phyloP scores from a whole-genome alignment of 805 yeast genomes.

The Metschnikowia reukaufii region DNA sequence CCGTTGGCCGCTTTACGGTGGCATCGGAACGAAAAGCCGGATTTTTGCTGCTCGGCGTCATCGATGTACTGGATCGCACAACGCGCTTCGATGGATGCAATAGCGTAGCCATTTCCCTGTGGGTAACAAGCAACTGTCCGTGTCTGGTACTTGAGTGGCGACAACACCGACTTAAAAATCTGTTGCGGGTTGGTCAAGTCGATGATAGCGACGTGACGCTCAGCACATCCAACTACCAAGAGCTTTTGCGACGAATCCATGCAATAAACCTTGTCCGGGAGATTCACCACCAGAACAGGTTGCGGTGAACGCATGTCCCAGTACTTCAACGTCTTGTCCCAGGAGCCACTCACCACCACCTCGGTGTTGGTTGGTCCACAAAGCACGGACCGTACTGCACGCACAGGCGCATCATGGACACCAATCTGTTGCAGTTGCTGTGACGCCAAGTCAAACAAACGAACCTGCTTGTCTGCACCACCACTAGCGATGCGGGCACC shows the following conservation, averaged over 20 bases:
- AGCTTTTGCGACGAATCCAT: constrained; percentile 83
- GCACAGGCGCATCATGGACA: constrained; percentile 78
- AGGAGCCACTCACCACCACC: constrained; percentile 87
- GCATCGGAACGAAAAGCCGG: constrained; percentile 90
- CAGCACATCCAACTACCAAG: constrained; percentile 93
- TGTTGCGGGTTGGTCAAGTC: constrained; percentile 81
- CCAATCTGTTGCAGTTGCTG: constrained; percentile 87
- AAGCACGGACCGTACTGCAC: constrained; percentile 69
- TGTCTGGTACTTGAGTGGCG: constrained; percentile 90
- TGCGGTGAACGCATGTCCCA: constrained; percentile 91
- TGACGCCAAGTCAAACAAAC: constrained; percentile 74
- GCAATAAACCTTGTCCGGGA: constrained; percentile 89
- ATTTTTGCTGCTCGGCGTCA: constrained; percentile 68
- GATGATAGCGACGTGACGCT: constrained; percentile 72
- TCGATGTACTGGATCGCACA: constrained; percentile 93
- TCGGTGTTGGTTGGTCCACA: constrained; percentile 83
- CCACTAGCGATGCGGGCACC: constrained; percentile 87
- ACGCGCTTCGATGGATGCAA: constrained; percentile 93
- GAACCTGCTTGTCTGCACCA: constrained; percentile 87
- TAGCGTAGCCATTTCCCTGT: constrained; percentile 88
- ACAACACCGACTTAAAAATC: constrained; percentile 67
- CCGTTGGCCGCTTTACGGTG: constrained; percentile 69
- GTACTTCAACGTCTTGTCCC: constrained; percentile 93
- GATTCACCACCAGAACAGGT: constrained; percentile 74
- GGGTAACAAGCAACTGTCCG: constrained; percentile 80